Evolutionary conservation across 202 grass and related monocot species (phyloP).

Genomic region (Panicum hallii): DNA sequence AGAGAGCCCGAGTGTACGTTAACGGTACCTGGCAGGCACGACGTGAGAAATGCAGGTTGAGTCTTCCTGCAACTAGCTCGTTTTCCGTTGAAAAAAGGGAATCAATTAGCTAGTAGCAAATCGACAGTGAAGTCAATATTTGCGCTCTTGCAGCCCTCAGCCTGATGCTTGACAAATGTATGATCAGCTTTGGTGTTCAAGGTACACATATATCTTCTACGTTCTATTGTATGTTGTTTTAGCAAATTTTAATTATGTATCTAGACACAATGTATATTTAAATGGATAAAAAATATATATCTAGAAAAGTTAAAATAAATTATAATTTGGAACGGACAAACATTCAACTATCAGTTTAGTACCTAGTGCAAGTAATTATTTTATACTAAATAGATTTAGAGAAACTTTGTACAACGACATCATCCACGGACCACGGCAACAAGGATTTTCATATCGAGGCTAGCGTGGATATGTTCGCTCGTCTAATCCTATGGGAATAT

Average conservation of each 20-base stretch:
- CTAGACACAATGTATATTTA: too few species aligned
- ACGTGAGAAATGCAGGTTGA: neutral
- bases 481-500: neutral
- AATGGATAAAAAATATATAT: too few species aligned
- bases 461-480: neutral
- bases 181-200: too few species aligned
- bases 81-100: too few species aligned
- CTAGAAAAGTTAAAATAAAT: too few species aligned
- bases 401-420: neutral
- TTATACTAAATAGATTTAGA: neutral
- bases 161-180: neutral
- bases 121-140: neutral
- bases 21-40: neutral
- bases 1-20: constrained; percentile 19
- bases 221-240: too few species aligned
- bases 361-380: too few species aligned
- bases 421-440: neutral
- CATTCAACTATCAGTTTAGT: too few species aligned
- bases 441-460: neutral
- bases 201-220: too few species aligned
- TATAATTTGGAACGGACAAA: too few species aligned
- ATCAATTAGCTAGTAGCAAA: neutral
- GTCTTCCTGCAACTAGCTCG: neutral
- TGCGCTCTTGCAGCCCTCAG: neutral
- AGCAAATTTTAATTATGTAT: too few species aligned